Percentiles rank a stretch among this genome's conserved stretches.
Evolutionary conservation across 352 stramenopile genomes (phyloP).

Genomic region (Phytophthora podocarpi): DNA sequence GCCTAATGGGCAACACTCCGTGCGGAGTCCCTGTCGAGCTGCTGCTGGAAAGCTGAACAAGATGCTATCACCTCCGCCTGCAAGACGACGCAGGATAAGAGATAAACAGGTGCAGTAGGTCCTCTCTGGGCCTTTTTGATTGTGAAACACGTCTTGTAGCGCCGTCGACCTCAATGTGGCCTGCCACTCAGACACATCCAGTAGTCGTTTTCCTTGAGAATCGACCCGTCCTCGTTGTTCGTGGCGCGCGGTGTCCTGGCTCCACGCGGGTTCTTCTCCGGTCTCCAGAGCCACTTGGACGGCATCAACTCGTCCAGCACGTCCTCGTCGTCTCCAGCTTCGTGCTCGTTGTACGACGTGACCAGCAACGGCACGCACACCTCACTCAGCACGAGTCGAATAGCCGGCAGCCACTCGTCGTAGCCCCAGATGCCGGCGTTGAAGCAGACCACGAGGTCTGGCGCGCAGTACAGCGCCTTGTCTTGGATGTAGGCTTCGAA

Average conservation of each 20-base stretch:
- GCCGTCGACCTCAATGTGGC: background rate
- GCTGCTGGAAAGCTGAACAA: conserved; percentile 40
- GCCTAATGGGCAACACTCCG: conserved; percentile 54
- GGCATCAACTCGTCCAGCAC: conserved; percentile 59
- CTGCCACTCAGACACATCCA: conserved; percentile 78
- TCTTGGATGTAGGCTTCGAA: conserved; percentile 67
- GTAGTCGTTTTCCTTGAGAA: conserved; percentile 80
- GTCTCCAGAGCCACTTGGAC: conserved; percentile 68
- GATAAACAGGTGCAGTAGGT: conserved; percentile 3
- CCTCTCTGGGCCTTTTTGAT: conserved; percentile 11
- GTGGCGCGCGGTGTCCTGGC: conserved; percentile 54
- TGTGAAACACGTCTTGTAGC: conserved; percentile 2
- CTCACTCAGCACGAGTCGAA: conserved; percentile 63
- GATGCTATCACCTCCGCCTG: background rate
- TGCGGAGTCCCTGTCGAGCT: conserved; percentile 52
- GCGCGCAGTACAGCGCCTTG: conserved; percentile 44
- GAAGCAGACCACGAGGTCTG: conserved; percentile 79
- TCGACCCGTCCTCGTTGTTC: conserved; percentile 54
- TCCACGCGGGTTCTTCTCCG: conserved; percentile 72
- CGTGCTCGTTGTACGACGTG: conserved; percentile 86
- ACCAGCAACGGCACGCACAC: conserved; percentile 69
- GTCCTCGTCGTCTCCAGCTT: conserved; percentile 82
- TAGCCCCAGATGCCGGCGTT: conserved; percentile 91
- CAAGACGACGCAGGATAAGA: conserved; percentile 10
- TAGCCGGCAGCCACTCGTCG: conserved; percentile 82